Evolutionary conservation across 768 basidiomycete species (phyloP), one percentile per base, ranked within the genome.

Genomic region (Hemileccinum impolitum): DNA sequence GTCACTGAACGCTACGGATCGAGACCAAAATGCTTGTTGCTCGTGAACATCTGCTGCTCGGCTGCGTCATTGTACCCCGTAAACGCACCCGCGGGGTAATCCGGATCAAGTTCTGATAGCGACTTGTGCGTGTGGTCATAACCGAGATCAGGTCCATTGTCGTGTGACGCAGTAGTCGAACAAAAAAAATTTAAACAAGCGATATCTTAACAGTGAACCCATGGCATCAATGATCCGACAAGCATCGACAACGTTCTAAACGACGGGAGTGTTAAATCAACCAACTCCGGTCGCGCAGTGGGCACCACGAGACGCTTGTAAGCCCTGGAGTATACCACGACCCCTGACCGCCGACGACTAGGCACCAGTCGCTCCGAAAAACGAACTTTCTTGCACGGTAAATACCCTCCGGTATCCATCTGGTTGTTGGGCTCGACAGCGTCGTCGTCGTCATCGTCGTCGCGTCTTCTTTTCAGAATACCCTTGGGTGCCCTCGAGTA

Each of bases 191-290:
- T 4, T 28, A 9, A 5, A 28, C 26, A 28, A 2, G 28, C 28
- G 11, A 30, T 9, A 30, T 8, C 2, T 30, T 30, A 30, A 12
- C 50, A 67, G 19, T 54, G 59, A 19, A 63, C 49, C 65, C 66
- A 68, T 3, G 64, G 59, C 55, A 67, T 62, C 45, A 69, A 17
- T 3, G 63, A 62, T 18, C 64, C 66, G 36, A 67, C 61, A 4
- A 70, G 62, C 30, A 55, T 52, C 7, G 68, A 68, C n/a, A 68
- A 40, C 34, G 60, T 69, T 18, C 63, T 58, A 15, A 68, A 45
- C 15, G 68, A 68, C 10, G 66, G 66, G 6, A 68, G 55, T 0
- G 62, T 65, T n/a, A 68, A 66, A 37, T 67, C 51, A 9, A 70
- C 49, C 48, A 53, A 45, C 45, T 67, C 57, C 6, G 53, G 57